phyloP scores from a whole-genome alignment of 2,329 filamentous ascomycete genomes.

The Paecilomyces formosus region DNA sequence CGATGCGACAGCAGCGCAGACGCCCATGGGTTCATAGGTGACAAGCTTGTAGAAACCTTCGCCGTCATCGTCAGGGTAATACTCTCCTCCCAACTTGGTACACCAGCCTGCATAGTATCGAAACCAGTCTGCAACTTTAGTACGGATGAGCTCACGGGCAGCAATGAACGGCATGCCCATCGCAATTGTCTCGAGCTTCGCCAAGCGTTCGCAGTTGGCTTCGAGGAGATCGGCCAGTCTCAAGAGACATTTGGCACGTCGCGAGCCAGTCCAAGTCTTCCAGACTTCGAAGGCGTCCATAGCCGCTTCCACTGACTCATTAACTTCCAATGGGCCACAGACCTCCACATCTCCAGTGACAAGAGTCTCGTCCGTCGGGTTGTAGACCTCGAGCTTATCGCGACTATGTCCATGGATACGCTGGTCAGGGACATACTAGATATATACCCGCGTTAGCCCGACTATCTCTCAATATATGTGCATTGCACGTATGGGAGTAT shows the following conservation, averaged over 20 bases:
- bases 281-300: constrained; percentile 5
- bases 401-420: too few relatives aligned
- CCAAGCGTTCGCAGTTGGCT: constrained; percentile 3
- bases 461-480: neutral
- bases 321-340: constrained; percentile 1
- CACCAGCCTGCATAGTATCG: constrained; percentile 6
- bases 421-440: neutral
- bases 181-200: constrained; percentile 9
- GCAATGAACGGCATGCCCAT: constrained; percentile 9
- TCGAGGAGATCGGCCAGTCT: constrained; percentile 7
- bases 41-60: constrained; percentile 3
- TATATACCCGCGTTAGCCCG: neutral
- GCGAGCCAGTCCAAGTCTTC: constrained; percentile 6
- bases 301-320: constrained; percentile 1
- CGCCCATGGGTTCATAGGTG: constrained; percentile 13
- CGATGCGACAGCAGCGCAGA: constrained; percentile 1
- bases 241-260: constrained; percentile 6
- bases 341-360: constrained; percentile 1
- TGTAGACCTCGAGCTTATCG: neutral
- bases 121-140: neutral
- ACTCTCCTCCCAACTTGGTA: constrained; percentile 7
- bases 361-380: constrained; percentile 2
- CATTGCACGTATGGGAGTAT: neutral
- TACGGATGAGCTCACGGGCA: constrained; percentile 1
- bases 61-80: constrained; percentile 6